A percentile compares a stretch with the other conserved stretches of the same genome.
Evolutionary conservation across 495 filamentous ascomycete species (phyloP).

Genomic region (Penicillium paradoxum): DNA sequence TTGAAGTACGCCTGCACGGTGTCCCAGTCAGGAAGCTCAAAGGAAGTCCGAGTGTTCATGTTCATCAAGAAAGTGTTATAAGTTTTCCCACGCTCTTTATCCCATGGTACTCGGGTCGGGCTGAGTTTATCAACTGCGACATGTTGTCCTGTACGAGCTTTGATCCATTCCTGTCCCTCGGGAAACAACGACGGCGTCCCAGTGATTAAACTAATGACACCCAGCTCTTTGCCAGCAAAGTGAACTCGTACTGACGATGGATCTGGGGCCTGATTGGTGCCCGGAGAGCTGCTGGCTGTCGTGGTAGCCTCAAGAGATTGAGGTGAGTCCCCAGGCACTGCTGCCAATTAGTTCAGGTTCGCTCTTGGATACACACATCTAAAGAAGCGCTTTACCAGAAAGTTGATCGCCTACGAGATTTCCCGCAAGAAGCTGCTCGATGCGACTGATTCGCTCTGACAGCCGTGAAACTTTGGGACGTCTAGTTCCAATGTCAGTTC

Average conservation of each 20-base stretch:
- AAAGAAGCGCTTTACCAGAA: conserved; percentile 15
- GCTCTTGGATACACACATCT: not conserved
- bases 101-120: conserved; percentile 30
- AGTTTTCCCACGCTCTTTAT: conserved; percentile 28
- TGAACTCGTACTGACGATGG: conserved; percentile 40
- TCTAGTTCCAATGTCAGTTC: conserved; percentile 9
- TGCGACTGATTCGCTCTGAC: conserved; percentile 38
- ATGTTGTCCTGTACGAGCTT: conserved; percentile 40
- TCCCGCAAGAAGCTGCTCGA: conserved; percentile 36
- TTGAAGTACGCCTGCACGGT: conserved; percentile 21
- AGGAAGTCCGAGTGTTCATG: conserved; percentile 15
- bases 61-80: conserved; percentile 23
- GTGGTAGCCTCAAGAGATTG: conserved; percentile 1
- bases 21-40: conserved; percentile 27
- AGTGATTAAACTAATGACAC: conserved; percentile 41
- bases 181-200: conserved; percentile 44
- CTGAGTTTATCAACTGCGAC: conserved; percentile 35
- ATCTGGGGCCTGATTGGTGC: conserved; percentile 14
- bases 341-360: not conserved
- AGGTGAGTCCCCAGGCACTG: conserved; percentile 10
- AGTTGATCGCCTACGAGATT: conserved; percentile 22
- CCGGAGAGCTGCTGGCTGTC: conserved; percentile 20
- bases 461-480: conserved; percentile 26
- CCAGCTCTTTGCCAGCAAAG: conserved; percentile 45
- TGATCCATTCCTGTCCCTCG: conserved; percentile 44